Evolutionary conservation across 345 rosid genomes (phyloP).

Genomic region (Angophora floribunda): DNA sequence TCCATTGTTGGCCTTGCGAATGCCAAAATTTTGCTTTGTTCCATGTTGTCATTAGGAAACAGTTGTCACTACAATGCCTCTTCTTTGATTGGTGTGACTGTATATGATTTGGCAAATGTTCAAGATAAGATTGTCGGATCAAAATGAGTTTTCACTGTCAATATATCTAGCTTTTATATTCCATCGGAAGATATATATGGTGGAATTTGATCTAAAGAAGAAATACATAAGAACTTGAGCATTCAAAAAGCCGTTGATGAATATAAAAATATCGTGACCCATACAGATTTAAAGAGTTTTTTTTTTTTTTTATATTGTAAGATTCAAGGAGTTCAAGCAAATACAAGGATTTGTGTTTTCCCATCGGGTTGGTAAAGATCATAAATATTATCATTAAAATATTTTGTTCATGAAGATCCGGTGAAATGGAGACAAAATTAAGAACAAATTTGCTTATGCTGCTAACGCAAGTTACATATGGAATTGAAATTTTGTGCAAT

Average conservation of each 20-base stretch:
- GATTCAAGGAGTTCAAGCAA: not conserved
- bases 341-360: not conserved
- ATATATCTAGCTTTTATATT: no score
- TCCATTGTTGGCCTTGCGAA: rapidly evolving
- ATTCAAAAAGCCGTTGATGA: no score
- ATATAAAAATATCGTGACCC: not conserved
- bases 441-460: no score
- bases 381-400: not conserved
- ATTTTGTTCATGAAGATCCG: rapidly evolving
- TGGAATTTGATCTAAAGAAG: no score
- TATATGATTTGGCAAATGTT: rapidly evolving
- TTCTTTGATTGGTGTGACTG: rapidly evolving
- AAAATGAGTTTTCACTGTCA: rapidly evolving
- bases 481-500: not conserved
- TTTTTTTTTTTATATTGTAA: no score
- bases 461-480: no score
- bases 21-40: no score
- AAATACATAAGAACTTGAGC: no score
- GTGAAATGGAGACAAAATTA: not conserved
- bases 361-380: not conserved
- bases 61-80: rapidly evolving
- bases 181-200: no score
- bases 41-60: no score
- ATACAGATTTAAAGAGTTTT: not conserved
- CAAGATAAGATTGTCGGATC: rapidly evolving